Percentiles rank a stretch among this genome's conserved stretches.
Evolutionary conservation across 23 red algal species (phyloP).

Genomic region (Gracilaria caudata): DNA sequence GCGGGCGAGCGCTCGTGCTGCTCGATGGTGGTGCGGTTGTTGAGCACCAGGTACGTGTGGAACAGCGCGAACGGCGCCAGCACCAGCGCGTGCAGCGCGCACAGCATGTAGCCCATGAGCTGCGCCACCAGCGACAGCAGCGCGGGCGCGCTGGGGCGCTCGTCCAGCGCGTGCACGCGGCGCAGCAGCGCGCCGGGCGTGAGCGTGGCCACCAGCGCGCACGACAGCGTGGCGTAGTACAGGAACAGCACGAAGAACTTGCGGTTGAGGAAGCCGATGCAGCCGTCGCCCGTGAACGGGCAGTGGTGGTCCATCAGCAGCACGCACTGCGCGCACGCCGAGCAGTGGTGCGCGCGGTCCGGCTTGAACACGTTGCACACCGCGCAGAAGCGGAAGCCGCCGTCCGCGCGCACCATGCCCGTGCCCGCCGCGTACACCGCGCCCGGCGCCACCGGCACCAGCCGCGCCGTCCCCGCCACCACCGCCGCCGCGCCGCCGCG

Average conservation of each 20-base stretch:
- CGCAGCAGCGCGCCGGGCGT: constrained; percentile 44
- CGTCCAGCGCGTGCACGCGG: constrained; percentile 26
- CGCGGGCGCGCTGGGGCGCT: background rate
- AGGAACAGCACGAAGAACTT: constrained; percentile 92
- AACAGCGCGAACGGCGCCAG: constrained; percentile 74
- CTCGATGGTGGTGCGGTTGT: constrained; percentile 84
- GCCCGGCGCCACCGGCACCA: constrained; percentile 27
- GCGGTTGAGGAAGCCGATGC: constrained; percentile 89
- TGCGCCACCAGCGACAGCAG: constrained; percentile 13
- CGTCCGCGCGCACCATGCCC: constrained; percentile 36
- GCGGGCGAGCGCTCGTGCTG: constrained; percentile 32
- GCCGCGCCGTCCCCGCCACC: background rate
- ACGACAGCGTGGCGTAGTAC: constrained; percentile 68
- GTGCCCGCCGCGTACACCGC: constrained; percentile 42
- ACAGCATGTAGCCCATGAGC: constrained; percentile 62
- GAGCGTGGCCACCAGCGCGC: constrained; percentile 39
- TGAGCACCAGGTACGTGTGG: constrained; percentile 81
- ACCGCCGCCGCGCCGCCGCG: background rate
- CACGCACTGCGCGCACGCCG: constrained; percentile 64
- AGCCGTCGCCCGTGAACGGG: constrained; percentile 60
- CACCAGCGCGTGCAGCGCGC: constrained; percentile 54
- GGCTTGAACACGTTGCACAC: constrained; percentile 75
- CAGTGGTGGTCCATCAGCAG: constrained; percentile 83
- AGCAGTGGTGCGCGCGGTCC: constrained; percentile 76
- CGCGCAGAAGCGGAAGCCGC: constrained; percentile 50